These are phyloP conservation scores for Calocera cornea DNA, from an alignment of 768 basidiomycete species.

Conservation along the genomic window DNA sequence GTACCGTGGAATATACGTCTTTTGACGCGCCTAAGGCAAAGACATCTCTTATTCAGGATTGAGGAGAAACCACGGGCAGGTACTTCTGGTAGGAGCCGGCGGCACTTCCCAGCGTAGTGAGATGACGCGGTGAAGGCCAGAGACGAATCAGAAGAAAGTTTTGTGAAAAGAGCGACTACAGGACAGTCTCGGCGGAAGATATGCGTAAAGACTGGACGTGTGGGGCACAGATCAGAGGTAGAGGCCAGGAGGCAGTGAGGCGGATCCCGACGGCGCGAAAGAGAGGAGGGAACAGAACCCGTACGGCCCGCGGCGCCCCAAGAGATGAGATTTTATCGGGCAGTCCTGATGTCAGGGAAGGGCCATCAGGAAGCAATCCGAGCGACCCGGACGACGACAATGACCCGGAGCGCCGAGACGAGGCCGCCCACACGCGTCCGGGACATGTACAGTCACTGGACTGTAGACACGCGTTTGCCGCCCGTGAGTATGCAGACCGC, in stretches of 20 bases:
- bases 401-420: too few relatives aligned
- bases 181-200: not conserved
- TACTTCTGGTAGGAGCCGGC: not conserved
- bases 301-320: not conserved
- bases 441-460: too few relatives aligned
- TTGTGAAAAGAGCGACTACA: not conserved
- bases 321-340: constrained; percentile 5
- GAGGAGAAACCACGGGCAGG: not conserved
- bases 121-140: not conserved
- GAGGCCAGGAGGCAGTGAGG: constrained; percentile 1
- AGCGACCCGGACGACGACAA: not conserved
- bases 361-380: not conserved
- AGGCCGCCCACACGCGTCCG: too few relatives aligned
- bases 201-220: not conserved
- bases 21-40: not conserved
- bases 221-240: not conserved
- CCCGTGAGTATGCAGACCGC: not conserved
- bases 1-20: not conserved
- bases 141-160: not conserved
- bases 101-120: not conserved
- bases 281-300: not conserved
- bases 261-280: constrained; percentile 1
- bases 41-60: not conserved
- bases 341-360: not conserved
- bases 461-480: not conserved